Conservation (phyloP, 208 protist species). For the Leishmania braziliensis region DNA sequence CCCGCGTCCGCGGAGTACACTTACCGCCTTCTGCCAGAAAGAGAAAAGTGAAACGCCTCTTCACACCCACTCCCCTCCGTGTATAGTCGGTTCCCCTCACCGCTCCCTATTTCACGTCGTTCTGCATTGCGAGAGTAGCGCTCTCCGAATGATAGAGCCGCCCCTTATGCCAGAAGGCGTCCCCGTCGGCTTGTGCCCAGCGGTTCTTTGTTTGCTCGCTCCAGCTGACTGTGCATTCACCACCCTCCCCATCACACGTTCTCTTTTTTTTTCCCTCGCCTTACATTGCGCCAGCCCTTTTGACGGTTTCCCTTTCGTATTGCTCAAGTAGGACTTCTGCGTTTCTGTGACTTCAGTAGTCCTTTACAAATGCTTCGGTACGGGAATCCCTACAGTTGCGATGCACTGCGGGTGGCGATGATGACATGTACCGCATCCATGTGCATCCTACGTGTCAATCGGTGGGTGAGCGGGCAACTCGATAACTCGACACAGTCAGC, state of each 20-base stretch:
- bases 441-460: not conserved
- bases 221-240: not conserved
- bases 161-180: not conserved
- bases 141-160: not conserved
- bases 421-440: not conserved
- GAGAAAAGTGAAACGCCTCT: not conserved
- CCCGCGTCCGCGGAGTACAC: not conserved
- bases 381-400: slow-evolving; percentile 7
- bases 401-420: not conserved
- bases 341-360: not conserved
- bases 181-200: not conserved
- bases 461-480: not conserved
- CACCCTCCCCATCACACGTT: no score
- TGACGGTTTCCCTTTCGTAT: not conserved
- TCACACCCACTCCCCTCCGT: not conserved
- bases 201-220: not conserved
- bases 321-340: not conserved
- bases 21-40: not conserved
- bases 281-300: not conserved
- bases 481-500: not conserved
- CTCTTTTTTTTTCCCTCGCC: not conserved
- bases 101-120: not conserved
- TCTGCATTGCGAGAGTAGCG: not conserved
- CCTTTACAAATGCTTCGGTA: slow-evolving; percentile 12
- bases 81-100: no score